Base-by-base conservation (phyloP, 2,329 filamentous ascomycete species). In the Beauveria scarabaeidicola region DNA sequence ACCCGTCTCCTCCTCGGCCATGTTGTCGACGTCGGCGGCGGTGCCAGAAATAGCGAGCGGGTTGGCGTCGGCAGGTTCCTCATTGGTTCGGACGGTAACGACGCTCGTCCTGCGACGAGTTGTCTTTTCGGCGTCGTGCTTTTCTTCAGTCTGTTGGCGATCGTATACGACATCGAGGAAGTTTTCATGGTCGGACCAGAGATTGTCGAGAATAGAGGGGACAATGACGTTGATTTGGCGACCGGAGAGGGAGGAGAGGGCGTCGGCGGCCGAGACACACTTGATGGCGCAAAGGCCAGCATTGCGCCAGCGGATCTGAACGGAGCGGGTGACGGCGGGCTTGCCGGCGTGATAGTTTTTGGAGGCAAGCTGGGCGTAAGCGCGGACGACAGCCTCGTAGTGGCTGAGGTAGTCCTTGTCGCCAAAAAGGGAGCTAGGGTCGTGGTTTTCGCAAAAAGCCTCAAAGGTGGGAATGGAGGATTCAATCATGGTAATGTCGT, bases 401-500 rank as follows among this genome's bases (percentile, higher is more conserved):
- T 93, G 87, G 54, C 78, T 81, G 38, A 92, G 81, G 70, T 95
- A 96, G 62, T 86, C 84, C 70, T 91, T 88, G 70, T 97, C 92
- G 62, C 90, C 91, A 29, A 91, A 86, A 58, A 97, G 83, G 9
- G 87, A 88, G 38, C 91, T 89, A 61, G 87, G 86, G 69, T 97
- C 92, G 72, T 96, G 91, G 75, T 96, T 83, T 61, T 86, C 83
- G 76, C 93, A 97, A 69, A 97, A 94, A 25, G 87, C 87, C 67
- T 92, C 86, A 70, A 96, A 97, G 3, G 90, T 91, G 3, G 87
- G 83, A 63, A 96, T 81, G 3, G 91, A 94, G 40, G 92, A 91
- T 75, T 97, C 92, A 63, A 96, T 87, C 86, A 97, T 90, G 66
- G 88, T 90, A 64, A 97, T 88, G 72, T 97, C 91, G 72, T 87